These are phyloP conservation scores for Staphylotrichum longicolle DNA, from an alignment of 495 filamentous ascomycete species.

Conservation along the genomic window DNA sequence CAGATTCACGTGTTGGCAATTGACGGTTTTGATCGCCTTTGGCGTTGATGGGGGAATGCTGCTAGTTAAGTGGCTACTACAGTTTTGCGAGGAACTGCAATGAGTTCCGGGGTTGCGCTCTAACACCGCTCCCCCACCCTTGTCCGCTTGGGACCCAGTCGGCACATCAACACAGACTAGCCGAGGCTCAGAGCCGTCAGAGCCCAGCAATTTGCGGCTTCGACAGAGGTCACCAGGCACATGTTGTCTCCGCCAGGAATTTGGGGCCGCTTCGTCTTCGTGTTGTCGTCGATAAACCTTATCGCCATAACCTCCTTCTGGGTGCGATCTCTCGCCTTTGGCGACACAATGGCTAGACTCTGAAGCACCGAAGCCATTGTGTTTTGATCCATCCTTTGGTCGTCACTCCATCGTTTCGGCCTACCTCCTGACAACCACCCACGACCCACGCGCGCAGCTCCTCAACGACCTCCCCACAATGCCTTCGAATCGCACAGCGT, in stretches of 20 bases:
- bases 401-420: not conserved
- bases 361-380: conserved; percentile 5
- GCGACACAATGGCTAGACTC: conserved; percentile 11
- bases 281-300: conserved; percentile 15
- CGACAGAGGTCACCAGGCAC: conserved; percentile 3
- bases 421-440: not conserved
- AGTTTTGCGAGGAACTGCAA: no score
- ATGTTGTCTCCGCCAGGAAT: conserved; percentile 15
- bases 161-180: conserved; percentile 11
- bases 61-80: not conserved
- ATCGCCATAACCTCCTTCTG: conserved; percentile 5
- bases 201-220: conserved; percentile 11
- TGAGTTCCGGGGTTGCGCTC: not conserved
- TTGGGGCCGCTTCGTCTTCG: not conserved
- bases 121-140: conserved; percentile 2
- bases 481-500: conserved; percentile 37
- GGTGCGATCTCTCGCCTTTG: conserved; percentile 2
- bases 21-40: no score
- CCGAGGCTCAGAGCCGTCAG: conserved; percentile 17
- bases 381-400: conserved; percentile 2
- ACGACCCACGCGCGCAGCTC: conserved; percentile 2
- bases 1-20: no score
- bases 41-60: not conserved
- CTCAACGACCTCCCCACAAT: conserved; percentile 21
- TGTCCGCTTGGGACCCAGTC: conserved; percentile 1